A percentile compares a stretch with the other conserved stretches of the same genome.
Evolutionary conservation across 306 rosid genomes (phyloP).

Genomic region (Ochetophila trinervis): DNA sequence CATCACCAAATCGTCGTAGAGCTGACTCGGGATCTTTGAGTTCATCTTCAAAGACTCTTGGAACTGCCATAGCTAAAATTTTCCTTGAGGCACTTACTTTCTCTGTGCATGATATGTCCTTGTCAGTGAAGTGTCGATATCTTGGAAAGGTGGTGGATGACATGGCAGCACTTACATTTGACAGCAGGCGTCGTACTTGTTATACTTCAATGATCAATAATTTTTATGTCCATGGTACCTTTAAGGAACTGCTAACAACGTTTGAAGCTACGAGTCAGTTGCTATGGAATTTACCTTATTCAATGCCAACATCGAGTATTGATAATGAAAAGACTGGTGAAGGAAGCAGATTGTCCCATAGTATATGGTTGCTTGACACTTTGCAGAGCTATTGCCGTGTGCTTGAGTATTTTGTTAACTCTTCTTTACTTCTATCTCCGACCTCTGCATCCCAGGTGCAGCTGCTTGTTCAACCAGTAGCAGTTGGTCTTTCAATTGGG

Average conservation of each 20-base stretch:
- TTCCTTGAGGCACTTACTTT: constrained; percentile 89
- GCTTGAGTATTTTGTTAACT: constrained; percentile 92
- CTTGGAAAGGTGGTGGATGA: constrained; percentile 94
- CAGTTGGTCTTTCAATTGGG: constrained; percentile 95
- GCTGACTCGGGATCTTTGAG: constrained; percentile 76
- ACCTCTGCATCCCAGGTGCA: constrained; percentile 83
- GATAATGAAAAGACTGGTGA: constrained; percentile 63
- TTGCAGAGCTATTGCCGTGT: constrained; percentile 77
- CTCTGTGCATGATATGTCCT: constrained; percentile 67
- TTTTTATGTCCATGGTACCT: constrained; percentile 91
- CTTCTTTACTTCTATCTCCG: constrained; percentile 82
- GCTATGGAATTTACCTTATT: constrained; percentile 74
- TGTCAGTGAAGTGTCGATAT: constrained; percentile 91
- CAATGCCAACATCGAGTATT: constrained; percentile 49
- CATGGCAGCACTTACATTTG: constrained; percentile 81
- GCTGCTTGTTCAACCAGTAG: constrained; percentile 92
- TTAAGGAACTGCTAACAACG: constrained; percentile 86
- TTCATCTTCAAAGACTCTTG: constrained; percentile 87
- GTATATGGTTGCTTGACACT: constrained; percentile 90
- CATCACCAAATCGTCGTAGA: constrained; percentile 89
- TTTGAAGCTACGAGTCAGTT: constrained; percentile 98
- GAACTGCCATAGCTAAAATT: constrained; percentile 76
- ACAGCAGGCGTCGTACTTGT: constrained; percentile 84
- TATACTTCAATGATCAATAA: constrained; percentile 77
- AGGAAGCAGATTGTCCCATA: constrained; percentile 61